Percentiles rank a stretch among this genome's conserved stretches.
Conservation (phyloP, 805 yeast genomes). For the Osmozyma mogii region DNA sequence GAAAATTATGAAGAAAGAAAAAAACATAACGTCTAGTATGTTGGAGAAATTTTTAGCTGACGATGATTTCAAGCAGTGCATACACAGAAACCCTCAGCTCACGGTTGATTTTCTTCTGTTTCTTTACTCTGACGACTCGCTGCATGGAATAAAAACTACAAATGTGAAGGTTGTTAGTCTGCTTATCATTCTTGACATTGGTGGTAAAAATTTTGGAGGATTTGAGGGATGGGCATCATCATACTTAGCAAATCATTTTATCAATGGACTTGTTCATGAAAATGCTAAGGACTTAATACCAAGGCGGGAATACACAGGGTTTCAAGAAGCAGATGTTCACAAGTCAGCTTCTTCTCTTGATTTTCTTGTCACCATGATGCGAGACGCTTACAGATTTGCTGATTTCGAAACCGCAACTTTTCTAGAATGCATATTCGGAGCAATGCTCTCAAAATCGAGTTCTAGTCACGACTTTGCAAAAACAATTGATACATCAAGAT, state of each 20-base stretch:
- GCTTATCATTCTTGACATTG: slow-evolving; percentile 3
- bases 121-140: neutral
- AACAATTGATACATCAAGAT: no score
- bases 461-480: no score
- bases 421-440: no score
- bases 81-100: neutral
- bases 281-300: slow-evolving; percentile 13
- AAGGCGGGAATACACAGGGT: no score
- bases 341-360: no score
- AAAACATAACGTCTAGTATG: no score
- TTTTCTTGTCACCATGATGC: no score
- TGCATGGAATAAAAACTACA: slow-evolving; percentile 3
- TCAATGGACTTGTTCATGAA: slow-evolving; percentile 33
- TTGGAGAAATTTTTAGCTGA: no score
- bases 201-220: slow-evolving; percentile 17
- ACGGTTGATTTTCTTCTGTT: neutral
- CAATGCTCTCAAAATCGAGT: no score
- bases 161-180: slow-evolving; percentile 3
- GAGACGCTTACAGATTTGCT: no score
- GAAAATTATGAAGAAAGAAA: no score
- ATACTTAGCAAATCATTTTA: slow-evolving; percentile 25
- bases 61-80: slow-evolving; percentile 9
- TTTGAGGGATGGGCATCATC: slow-evolving; percentile 5
- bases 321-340: slow-evolving; percentile 10
- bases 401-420: no score